Conservation (phyloP, 2,329 filamentous ascomycete species). For the Lachnellula cervina region DNA sequence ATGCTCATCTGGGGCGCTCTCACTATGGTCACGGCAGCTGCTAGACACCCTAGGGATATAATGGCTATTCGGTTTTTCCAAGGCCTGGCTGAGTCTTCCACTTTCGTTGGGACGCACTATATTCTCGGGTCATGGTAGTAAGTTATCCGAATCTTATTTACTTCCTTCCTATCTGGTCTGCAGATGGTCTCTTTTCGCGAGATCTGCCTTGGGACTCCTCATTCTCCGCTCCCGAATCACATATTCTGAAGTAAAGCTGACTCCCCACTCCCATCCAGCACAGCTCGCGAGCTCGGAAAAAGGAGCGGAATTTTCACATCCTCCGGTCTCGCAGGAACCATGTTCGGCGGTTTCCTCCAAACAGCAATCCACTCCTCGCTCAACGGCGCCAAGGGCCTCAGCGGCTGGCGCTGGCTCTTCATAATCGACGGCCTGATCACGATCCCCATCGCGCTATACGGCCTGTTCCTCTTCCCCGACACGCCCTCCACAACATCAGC, state of each 20-base stretch:
- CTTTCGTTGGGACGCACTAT: slow-evolving; percentile 55
- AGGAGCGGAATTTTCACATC: slow-evolving; percentile 57
- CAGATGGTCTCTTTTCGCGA: too few species aligned
- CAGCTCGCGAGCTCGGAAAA: slow-evolving; percentile 55
- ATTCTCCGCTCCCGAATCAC: too few species aligned
- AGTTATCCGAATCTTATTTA: too few species aligned
- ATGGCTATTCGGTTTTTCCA: slow-evolving; percentile 56
- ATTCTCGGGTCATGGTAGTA: slow-evolving; percentile 56
- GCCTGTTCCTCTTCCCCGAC: slow-evolving; percentile 43
- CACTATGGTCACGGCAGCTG: slow-evolving; percentile 56
- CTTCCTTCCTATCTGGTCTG: too few species aligned
- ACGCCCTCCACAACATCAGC: slow-evolving; percentile 39
- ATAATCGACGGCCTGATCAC: slow-evolving; percentile 52
- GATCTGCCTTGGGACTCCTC: too few species aligned
- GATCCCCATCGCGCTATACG: slow-evolving; percentile 51
- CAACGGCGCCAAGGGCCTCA: slow-evolving; percentile 40
- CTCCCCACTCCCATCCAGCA: slow-evolving; percentile 23
- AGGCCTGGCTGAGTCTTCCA: slow-evolving; percentile 51
- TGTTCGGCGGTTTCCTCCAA: slow-evolving; percentile 60
- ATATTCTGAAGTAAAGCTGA: too few species aligned
- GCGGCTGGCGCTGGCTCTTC: slow-evolving; percentile 51
- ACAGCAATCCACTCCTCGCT: slow-evolving; percentile 33
- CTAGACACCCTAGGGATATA: slow-evolving; percentile 47
- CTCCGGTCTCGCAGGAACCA: slow-evolving; percentile 53
- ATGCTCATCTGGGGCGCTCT: slow-evolving; percentile 60